A percentile compares a stretch with the other conserved stretches of the same genome.
Evolutionary conservation across 495 filamentous ascomycete species (phyloP).

Genomic region (Cladorrhinum samala): DNA sequence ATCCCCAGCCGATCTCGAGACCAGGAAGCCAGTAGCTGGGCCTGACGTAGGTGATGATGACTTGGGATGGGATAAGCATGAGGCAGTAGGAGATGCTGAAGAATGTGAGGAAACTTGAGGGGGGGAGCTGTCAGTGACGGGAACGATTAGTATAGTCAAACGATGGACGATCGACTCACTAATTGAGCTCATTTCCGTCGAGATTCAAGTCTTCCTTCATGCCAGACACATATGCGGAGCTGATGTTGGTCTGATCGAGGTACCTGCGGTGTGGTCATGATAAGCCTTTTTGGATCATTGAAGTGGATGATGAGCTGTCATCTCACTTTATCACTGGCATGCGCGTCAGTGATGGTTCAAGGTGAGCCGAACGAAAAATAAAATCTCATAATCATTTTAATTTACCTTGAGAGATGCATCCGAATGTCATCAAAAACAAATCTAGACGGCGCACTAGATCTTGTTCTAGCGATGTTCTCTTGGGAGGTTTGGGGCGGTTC

Average conservation of each 20-base stretch:
- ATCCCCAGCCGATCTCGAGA: conserved; percentile 39
- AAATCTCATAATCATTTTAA: too few relatives aligned
- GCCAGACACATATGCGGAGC: conserved; percentile 37
- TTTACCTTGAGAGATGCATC: conserved; percentile 38
- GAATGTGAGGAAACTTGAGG: conserved; percentile 45
- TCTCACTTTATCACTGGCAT: conserved; percentile 29
- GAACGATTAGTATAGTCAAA: background rate
- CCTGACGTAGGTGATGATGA: conserved; percentile 44
- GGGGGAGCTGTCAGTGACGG: background rate
- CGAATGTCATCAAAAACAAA: conserved; percentile 38
- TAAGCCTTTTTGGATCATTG: too few relatives aligned
- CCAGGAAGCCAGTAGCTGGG: conserved; percentile 36
- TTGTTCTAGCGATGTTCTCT: conserved; percentile 25
- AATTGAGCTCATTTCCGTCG: conserved; percentile 36
- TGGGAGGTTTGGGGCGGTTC: background rate
- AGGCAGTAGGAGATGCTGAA: conserved; percentile 42
- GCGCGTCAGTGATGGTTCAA: background rate
- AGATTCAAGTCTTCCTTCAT: conserved; percentile 40
- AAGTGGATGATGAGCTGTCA: too few relatives aligned
- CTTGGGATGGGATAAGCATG: conserved; percentile 44
- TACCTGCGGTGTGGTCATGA: conserved; percentile 13
- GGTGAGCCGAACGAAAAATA: too few relatives aligned
- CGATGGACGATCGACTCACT: conserved; percentile 14
- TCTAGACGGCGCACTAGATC: conserved; percentile 35
- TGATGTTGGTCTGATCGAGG: conserved; percentile 38